phyloP scores from a whole-genome alignment of 2,329 filamentous ascomycete species.

The Trichophyton verrucosum region DNA sequence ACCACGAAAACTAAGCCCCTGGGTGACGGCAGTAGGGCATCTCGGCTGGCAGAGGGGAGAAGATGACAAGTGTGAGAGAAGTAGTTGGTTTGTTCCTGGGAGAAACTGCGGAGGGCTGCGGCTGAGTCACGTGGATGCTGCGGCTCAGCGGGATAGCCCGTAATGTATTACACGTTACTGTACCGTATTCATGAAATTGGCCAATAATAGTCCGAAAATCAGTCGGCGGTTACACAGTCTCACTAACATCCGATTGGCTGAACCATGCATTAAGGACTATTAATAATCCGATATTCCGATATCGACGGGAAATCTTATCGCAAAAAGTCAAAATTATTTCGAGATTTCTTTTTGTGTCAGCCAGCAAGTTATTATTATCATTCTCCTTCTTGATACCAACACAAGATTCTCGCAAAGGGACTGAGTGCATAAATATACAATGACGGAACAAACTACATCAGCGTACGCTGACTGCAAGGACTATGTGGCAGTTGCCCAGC shows the following conservation, averaged over 20 bases:
- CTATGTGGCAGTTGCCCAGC: conserved; percentile 25
- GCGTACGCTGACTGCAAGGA: conserved; percentile 17
- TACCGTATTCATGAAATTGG: neutral
- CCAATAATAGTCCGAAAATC: neutral
- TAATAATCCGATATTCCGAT: neutral
- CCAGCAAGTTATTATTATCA: neutral
- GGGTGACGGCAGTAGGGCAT: neutral
- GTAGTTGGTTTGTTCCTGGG: neutral
- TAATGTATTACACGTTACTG: neutral
- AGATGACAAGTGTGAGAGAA: neutral
- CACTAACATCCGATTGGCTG: neutral
- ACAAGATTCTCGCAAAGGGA: conserved; percentile 8
- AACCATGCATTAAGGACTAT: neutral
- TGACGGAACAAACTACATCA: conserved; percentile 7
- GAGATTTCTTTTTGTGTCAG: neutral
- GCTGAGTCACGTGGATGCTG: conserved; percentile 1
- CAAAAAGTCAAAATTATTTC: neutral
- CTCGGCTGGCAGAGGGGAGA: neutral
- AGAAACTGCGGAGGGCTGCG: neutral
- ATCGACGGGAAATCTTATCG: neutral
- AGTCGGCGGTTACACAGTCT: neutral
- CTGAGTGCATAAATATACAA: conserved; percentile 5
- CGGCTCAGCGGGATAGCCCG: conserved; percentile 1
- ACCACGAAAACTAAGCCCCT: neutral
- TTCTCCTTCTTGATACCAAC: neutral